Evolutionary conservation across 257 asterid genomes (phyloP), one percentile per base, ranked within the genome.

Genomic region (Salvia splendens): DNA sequence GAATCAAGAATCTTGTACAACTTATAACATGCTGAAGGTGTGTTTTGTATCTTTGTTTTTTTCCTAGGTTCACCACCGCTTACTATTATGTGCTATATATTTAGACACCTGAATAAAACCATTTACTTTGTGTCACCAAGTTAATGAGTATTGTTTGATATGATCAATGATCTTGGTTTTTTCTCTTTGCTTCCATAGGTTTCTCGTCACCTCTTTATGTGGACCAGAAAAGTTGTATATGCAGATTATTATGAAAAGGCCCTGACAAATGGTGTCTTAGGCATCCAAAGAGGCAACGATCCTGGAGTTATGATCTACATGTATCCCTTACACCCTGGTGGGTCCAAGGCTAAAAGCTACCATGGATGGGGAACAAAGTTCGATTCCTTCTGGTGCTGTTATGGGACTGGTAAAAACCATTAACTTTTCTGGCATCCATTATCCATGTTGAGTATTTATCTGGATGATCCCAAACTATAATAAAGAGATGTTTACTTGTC

Each of bases 1-100:
- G 74, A 90, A 84, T 61, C 83, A 88, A 83, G 99, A 93, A 73
- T 88, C 99, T 5, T 90, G 97, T 70, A 82, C 99, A 12, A 93
- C 99, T 28, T 93, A 93, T 77, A 93, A 93, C 91, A 88, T 93
- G 97, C 81, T 93, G 30, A 93, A 93, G 97, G 98, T 92, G 60
- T 67, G 73, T 50, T 49, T 38, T 62, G 46, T 45, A 28, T 61
- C 28, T 5, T 61, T 42, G 10, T 50, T 54, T 16, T 33, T 64
- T 9, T 11, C 28, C 35, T 70, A 45, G 61, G 54, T 40, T 35
- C 20, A 17, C 50, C 38, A 12, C 36, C 32, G 36, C 24, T 5
- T 51, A 2, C 14, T 24, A 60, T 9, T 50, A 70, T 40, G 7
- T 10, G 33, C 17, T 41, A 49, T 15, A 41, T 51, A 49, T 36